Evolutionary conservation across 305 asterid species (phyloP), one percentile per base, ranked within the genome.

Genomic region (Fraxinus greggii): DNA sequence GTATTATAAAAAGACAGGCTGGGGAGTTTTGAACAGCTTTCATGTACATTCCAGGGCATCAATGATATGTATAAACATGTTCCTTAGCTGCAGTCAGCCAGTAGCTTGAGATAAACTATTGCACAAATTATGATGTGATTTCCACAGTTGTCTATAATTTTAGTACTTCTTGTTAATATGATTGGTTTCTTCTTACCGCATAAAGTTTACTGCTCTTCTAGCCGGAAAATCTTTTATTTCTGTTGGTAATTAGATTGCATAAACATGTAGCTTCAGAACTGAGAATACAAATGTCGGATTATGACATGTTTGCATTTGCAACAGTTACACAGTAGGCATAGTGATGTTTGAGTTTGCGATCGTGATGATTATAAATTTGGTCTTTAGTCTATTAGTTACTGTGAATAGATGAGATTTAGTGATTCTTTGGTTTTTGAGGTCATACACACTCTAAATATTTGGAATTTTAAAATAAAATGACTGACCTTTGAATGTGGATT

Each of bases 371-470:
- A 73, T 21, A 17, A 40, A 73, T 26, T 42, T 72, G 45, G 35
- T 33, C 56, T 74, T 72, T 45, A 81, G 77, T 65, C 78, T 75
- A 61, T 81, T 72, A 59, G 45, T 82, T 77, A 74, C 4, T 72
- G 61, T 63, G 69, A 36, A 65, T 69, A 70, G 32, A 13, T 72
- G 86, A 78, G 12, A 31, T 73, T 26, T 78, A 12, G 82, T 40
- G 82, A 61, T 85, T 81, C 75, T 35, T 48, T 17, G 36, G 76
- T 38, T 65, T 56, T 77, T 24, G 79, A 45, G 56, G 56, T 45
- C 54, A 45, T 45, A 45, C 56, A 48, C 61, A 4, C 56, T 45
- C 42, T 73, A 65, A 21, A 78, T 78, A 35, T 67, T 24, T 67
- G 35, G 74, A 31, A 26, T 67, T 23, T 61, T 67, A 28, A 67